Evolutionary conservation across 108 stramenopile genomes (phyloP), one percentile per base, ranked within the genome.

Genomic region (Cyclotella cryptica): DNA sequence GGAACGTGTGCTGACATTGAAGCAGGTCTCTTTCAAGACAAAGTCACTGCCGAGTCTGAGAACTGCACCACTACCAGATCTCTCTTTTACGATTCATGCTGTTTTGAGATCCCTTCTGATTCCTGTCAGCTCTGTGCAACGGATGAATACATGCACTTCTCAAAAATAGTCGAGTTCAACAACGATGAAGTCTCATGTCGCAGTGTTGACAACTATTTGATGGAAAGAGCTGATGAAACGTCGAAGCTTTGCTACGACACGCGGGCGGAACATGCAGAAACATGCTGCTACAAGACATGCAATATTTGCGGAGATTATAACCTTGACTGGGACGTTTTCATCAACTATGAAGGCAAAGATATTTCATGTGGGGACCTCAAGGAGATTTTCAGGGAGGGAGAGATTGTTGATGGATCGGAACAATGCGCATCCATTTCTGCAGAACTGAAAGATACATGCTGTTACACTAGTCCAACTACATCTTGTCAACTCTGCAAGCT

Each of bases 401-500:
- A 58, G 19, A 47, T 72, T 52, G 61, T 59, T 14, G 81, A 82
- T 67, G 81, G 81, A 24, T 57, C 75, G 0, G 71, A 75, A 27
- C 71, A 82, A 41, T 82, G 81, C 43, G 29, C 44, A 15, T 66
- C 43, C 3, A 57, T 82, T 63, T 30, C 62, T 21, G 45, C 35
- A 19, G 71, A 75, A 15, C 75, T 70, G 17, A 58, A 69, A 15
- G 57, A 65, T 21, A 76, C 81, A 2, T 82, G 81, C 41, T 82
- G 81, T 70, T 82, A 82, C 54, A 13, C 70, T 21, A 82, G 81
- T 47, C 81, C 81, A 43, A 72, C 66, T 40, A 82, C 81, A 29
- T 82, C 81, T 0, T 82, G 81, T 75, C 81, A 82, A 54, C 70
- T 82, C 15, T 82, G 81, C 40, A 82, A 82, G 30, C 74, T 72